Base-by-base conservation (phyloP, 2,329 filamentous ascomycete species). In the Fusarium palustre region DNA sequence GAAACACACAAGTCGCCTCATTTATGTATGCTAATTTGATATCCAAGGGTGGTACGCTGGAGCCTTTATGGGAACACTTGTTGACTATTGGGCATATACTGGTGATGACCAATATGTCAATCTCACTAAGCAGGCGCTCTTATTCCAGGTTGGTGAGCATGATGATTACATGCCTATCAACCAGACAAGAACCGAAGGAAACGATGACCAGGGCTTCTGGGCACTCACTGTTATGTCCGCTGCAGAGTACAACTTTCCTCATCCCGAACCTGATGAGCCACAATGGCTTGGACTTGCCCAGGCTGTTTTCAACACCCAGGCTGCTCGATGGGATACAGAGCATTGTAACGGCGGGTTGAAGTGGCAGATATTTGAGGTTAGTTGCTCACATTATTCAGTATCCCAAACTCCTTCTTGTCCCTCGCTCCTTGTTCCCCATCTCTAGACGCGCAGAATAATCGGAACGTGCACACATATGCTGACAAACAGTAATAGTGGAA, bases 41-140 rank as follows among this genome's bases (percentile, higher is more conserved):
- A 12, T 59, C 24, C 8, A 31, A 87, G 85, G 86, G 86, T 94
- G 89, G 92, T 91, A 92, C 79, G 90, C 85, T 13, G 92, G 92
- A 54, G 91, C 91, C 59, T 88, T 94, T 83, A 84, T 90, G 79
- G 87, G 87, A 24, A 84, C 90, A 4, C 81, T 96, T 66, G 84
- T 97, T 55, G 92, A 96, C 74, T 96, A 96, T 78, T 97, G 92
- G 92, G 92, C 90, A 76, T 92, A 93, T 76, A 95, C 92, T 0
- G 90, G 89, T 22, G 92, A 95, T 75, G 81, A 84, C 6, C 84
- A 85, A 34, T 96, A 92, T 81, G 94, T 94, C 76, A 81, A 89
- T 18, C 81, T 92, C 42, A 87, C 88, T 18, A 85, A 84, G 36
- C 84, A 92, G 68, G 93, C 87, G 15, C 84, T 97, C 71, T 84